Conservation (phyloP, 306 rosid species). For the Dryas octopetala region DNA sequence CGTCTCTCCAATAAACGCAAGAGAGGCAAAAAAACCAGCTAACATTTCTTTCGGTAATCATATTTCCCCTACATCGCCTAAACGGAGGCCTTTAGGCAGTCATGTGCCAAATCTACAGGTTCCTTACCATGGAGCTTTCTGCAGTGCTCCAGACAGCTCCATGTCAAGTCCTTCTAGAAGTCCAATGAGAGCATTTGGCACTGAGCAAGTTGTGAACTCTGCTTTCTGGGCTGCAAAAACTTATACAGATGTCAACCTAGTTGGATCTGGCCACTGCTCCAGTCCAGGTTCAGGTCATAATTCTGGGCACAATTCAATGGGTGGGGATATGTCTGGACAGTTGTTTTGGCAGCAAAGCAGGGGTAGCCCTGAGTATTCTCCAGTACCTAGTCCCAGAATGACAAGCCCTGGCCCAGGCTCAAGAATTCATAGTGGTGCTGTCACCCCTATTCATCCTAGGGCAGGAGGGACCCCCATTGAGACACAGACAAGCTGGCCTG, state of each 20-base stretch:
- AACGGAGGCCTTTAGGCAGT: constrained; percentile 70
- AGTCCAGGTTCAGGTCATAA: constrained; percentile 99
- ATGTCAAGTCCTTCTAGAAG: constrained; percentile 77
- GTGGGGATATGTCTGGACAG: constrained; percentile 90
- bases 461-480: constrained; percentile 70
- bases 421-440: constrained; percentile 98
- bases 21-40: constrained; percentile 55
- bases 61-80: constrained; percentile 59
- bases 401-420: constrained; percentile 89
- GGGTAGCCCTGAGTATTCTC: constrained; percentile 74
- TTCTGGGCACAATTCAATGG: constrained; percentile 98
- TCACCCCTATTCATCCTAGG: constrained; percentile 95
- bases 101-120: constrained; percentile 88
- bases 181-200: constrained; percentile 54
- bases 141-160: constrained; percentile 89
- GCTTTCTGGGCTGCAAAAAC: constrained; percentile 55
- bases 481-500: constrained; percentile 70
- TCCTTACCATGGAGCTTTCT: constrained; percentile 78
- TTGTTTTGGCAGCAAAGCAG: constrained; percentile 60
- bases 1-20: constrained; percentile 47
- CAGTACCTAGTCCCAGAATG: constrained; percentile 63
- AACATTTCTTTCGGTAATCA: constrained; percentile 53
- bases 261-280: constrained; percentile 94
- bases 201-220: constrained; percentile 56
- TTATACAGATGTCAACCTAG: constrained; percentile 46